These are phyloP conservation scores for Stachybotrys echinatus DNA, from an alignment of 2,329 filamentous ascomycete species.

Conservation along the genomic window DNA sequence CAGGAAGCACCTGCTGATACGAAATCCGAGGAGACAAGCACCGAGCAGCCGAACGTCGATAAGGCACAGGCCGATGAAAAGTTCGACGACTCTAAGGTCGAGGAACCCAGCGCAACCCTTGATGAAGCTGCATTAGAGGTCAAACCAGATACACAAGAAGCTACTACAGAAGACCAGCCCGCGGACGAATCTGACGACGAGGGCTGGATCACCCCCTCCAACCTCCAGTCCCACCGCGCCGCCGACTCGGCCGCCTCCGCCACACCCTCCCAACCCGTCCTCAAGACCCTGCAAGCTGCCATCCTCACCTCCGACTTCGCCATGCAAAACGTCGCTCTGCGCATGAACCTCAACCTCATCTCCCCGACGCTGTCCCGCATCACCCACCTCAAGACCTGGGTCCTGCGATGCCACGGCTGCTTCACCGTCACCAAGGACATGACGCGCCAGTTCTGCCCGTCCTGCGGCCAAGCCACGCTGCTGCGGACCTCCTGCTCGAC, in stretches of 20 bases:
- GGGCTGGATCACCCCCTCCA: slow-evolving; percentile 92
- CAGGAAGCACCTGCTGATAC: slow-evolving; percentile 1
- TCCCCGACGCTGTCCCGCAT: slow-evolving; percentile 76
- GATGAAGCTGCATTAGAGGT: too few species aligned
- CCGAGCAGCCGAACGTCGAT: not conserved
- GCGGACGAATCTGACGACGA: slow-evolving; percentile 41
- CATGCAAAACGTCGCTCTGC: slow-evolving; percentile 94
- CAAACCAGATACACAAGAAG: slow-evolving; percentile 5
- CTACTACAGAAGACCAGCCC: slow-evolving; percentile 6
- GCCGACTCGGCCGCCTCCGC: slow-evolving; percentile 47
- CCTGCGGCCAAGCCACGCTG: slow-evolving; percentile 83
- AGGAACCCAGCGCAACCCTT: slow-evolving; percentile 1
- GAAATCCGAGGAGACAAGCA: not conserved
- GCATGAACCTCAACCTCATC: slow-evolving; percentile 89
- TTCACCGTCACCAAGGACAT: slow-evolving; percentile 82
- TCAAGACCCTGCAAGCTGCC: slow-evolving; percentile 74
- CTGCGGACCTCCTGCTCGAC: slow-evolving; percentile 83
- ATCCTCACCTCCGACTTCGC: slow-evolving; percentile 93
- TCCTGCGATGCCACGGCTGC: slow-evolving; percentile 90
- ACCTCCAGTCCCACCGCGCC: slow-evolving; percentile 78
- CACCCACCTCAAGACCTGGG: slow-evolving; percentile 78
- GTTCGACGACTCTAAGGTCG: slow-evolving; percentile 2
- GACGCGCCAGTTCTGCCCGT: slow-evolving; percentile 84
- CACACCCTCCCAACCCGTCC: slow-evolving; percentile 42
- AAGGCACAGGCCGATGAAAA: not conserved